These are phyloP conservation scores for Quaeritorhiza haematococci DNA, from an alignment of 371 early-diverging fungal genomes.

Conservation along the genomic window DNA sequence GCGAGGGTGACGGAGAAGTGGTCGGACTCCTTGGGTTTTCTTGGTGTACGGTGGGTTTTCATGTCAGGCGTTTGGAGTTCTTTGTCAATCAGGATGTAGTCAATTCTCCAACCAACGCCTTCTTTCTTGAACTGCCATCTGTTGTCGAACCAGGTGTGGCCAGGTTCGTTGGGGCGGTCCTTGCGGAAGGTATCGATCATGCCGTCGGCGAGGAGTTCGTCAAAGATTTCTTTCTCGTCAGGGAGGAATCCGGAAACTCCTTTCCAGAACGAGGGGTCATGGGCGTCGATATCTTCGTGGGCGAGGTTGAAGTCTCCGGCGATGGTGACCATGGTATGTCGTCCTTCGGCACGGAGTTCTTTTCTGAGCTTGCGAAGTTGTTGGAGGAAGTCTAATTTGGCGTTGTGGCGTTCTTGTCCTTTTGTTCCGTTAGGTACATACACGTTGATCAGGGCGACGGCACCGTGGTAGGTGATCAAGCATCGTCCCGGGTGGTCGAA, in stretches of 20 bases:
- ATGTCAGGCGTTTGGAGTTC: not conserved
- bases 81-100: slow-evolving; percentile 11
- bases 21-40: too few relatives aligned
- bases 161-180: not conserved
- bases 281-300: not conserved
- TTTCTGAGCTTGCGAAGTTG: not conserved
- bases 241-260: slow-evolving; percentile 5
- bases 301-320: slow-evolving; percentile 12
- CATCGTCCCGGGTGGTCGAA: not conserved
- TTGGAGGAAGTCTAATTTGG: slow-evolving; percentile 10
- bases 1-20: too few relatives aligned
- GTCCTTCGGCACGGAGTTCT: slow-evolving; percentile 1
- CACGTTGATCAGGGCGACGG: slow-evolving; percentile 1
- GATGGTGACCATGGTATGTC: not conserved
- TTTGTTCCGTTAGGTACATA: slow-evolving; percentile 14
- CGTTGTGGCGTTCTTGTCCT: not conserved
- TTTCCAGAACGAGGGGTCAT: not conserved
- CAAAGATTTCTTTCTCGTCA: slow-evolving; percentile 6
- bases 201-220: not conserved
- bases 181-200: slow-evolving; percentile 7
- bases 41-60: not conserved
- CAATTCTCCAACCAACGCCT: slow-evolving; percentile 7
- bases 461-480: not conserved
- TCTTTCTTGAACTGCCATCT: too few relatives aligned
- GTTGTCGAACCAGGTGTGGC: slow-evolving; percentile 9